A percentile compares a stretch with the other conserved stretches of the same genome.
Evolutionary conservation across 352 stramenopile species (phyloP).

Genomic region (Thraustochytrium striatum): DNA sequence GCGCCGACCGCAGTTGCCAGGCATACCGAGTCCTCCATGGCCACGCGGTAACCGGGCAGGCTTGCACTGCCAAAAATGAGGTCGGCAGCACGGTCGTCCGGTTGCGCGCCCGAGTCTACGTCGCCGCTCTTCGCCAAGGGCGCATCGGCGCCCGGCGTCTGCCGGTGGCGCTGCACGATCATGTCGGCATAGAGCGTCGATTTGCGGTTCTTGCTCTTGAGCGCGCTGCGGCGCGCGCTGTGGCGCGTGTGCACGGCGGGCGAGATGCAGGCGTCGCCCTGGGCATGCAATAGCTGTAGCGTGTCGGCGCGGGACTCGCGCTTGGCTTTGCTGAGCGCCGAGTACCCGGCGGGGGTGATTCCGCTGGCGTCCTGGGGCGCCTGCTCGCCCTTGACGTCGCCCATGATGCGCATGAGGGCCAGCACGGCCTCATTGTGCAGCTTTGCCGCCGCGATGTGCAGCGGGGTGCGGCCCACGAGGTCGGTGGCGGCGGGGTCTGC

Average conservation of each 20-base stretch:
- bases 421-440: neutral
- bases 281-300: neutral
- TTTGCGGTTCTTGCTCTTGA: neutral
- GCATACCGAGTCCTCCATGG: constrained; percentile 36
- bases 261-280: constrained; percentile 19
- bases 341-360: constrained; percentile 19
- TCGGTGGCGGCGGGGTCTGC: constrained; percentile 10
- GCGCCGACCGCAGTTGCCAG: neutral
- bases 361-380: constrained; percentile 24
- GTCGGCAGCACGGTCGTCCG: too few species aligned
- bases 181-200: neutral
- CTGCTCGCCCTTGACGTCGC: neutral
- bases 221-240: neutral
- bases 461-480: neutral
- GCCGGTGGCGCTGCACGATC: neutral
- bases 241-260: neutral
- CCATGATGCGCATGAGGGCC: neutral
- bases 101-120: neutral
- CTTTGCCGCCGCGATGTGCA: neutral
- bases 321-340: neutral
- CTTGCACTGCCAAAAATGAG: neutral
- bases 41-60: constrained; percentile 15
- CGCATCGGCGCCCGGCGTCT: neutral
- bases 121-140: neutral
- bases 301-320: neutral